Evolutionary conservation across 2,329 filamentous ascomycete species (phyloP).

Genomic region (Taxawa tesnikishii): DNA sequence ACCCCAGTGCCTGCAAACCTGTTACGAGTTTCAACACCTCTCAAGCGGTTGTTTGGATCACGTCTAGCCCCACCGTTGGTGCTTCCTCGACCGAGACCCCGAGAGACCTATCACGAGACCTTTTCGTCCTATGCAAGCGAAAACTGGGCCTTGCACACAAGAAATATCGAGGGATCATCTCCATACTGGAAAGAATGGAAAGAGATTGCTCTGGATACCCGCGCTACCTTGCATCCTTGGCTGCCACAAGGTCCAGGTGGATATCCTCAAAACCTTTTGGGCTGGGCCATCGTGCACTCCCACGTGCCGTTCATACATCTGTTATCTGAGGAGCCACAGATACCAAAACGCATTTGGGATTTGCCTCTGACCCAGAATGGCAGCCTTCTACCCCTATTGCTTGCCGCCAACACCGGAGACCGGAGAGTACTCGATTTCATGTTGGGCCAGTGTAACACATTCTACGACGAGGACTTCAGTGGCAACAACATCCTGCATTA

Average conservation of each 20-base stretch:
- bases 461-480: too few relatives aligned
- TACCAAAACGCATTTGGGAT: background rate
- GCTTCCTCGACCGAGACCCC: background rate
- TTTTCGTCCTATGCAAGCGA: background rate
- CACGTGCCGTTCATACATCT: background rate
- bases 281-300: background rate
- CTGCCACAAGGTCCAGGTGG: background rate
- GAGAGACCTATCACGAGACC: too few relatives aligned
- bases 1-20: background rate
- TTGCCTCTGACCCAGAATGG: background rate
- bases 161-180: background rate
- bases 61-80: background rate
- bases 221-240: too few relatives aligned
- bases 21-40: background rate
- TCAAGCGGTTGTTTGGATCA: too few relatives aligned
- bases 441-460: background rate
- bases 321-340: background rate
- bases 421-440: background rate
- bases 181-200: too few relatives aligned
- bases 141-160: background rate
- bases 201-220: too few relatives aligned
- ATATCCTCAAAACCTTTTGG: background rate
- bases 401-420: background rate
- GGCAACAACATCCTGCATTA: background rate
- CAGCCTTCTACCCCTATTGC: background rate